phyloP scores from a whole-genome alignment of 129 eudicot species.

The Pulicaria dysenterica region DNA sequence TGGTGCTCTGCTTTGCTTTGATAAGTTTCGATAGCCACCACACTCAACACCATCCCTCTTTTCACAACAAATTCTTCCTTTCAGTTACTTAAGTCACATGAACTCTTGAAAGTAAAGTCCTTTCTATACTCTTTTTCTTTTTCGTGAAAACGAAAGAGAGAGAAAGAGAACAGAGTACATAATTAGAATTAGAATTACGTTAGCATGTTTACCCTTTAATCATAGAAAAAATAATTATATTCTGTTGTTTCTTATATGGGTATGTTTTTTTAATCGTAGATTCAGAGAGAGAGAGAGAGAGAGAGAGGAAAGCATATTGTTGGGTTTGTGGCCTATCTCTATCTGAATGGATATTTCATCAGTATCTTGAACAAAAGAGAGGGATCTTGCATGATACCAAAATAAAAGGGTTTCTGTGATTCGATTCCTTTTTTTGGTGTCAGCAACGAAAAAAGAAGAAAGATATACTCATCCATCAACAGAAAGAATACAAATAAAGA shows the following conservation, averaged over 20 bases:
- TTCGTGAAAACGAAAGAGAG: background rate
- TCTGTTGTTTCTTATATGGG: slow-evolving; percentile 23
- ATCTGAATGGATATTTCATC: slow-evolving; percentile 1
- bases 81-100: slow-evolving; percentile 26
- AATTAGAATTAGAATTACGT: slow-evolving; percentile 20
- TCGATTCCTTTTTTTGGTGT: slow-evolving; percentile 6
- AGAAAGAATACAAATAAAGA: too few species aligned
- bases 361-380: slow-evolving; percentile 17
- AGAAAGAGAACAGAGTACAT: slow-evolving; percentile 14
- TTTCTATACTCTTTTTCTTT: slow-evolving; percentile 13
- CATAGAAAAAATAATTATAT: background rate
- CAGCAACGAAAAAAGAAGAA: background rate
- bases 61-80: slow-evolving; percentile 14
- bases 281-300: slow-evolving; percentile 11
- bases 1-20: slow-evolving; percentile 25
- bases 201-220: slow-evolving; percentile 4
- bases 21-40: slow-evolving; percentile 11
- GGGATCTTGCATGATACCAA: slow-evolving; percentile 35
- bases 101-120: slow-evolving; percentile 18
- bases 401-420: slow-evolving; percentile 16
- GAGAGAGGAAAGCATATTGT: slow-evolving; percentile 4
- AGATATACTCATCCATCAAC: too few species aligned
- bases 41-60: slow-evolving; percentile 8
- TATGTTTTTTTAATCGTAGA: slow-evolving; percentile 25
- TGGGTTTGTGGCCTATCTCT: slow-evolving; percentile 24